These are phyloP conservation scores for Linum trigynum DNA, from an alignment of 345 rosid genomes.

Conservation along the genomic window DNA sequence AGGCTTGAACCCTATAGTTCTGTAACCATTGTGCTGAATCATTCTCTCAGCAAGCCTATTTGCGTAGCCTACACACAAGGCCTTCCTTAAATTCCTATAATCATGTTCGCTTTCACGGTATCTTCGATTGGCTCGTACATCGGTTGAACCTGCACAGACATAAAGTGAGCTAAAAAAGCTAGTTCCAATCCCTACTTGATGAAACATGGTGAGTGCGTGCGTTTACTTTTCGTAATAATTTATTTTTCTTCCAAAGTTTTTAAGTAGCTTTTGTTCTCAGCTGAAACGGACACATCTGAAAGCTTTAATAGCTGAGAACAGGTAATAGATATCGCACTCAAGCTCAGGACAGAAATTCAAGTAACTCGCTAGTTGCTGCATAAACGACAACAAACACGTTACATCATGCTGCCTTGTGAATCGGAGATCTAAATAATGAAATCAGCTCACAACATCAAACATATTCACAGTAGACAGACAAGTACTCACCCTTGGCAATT, in stretches of 20 bases:
- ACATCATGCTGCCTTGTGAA: not conserved
- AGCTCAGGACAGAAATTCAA: too few relatives aligned
- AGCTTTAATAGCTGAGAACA: not conserved
- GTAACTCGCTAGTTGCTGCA: not conserved
- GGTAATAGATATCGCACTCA: not conserved
- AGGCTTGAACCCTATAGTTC: slow-evolving; percentile 61
- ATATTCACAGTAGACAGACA: slow-evolving; percentile 3
- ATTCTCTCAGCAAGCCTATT: slow-evolving; percentile 82
- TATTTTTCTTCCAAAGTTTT: too few relatives aligned
- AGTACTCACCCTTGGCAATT: slow-evolving; percentile 60
- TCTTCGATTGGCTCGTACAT: slow-evolving; percentile 46
- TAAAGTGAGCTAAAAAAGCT: too few relatives aligned
- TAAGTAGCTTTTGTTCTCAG: too few relatives aligned
- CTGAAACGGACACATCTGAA: not conserved
- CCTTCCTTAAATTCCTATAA: slow-evolving; percentile 74
- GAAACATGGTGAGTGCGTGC: too few relatives aligned
- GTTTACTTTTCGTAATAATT: too few relatives aligned
- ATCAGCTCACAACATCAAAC: not conserved
- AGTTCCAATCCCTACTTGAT: too few relatives aligned
- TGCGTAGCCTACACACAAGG: slow-evolving; percentile 78
- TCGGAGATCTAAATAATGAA: not conserved
- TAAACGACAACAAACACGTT: not conserved
- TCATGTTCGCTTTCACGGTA: slow-evolving; percentile 32
- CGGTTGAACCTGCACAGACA: slow-evolving; percentile 45
- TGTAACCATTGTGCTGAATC: slow-evolving; percentile 82